Conservation (phyloP, 305 asterid genomes). For the Solanum hybrid region DNA sequence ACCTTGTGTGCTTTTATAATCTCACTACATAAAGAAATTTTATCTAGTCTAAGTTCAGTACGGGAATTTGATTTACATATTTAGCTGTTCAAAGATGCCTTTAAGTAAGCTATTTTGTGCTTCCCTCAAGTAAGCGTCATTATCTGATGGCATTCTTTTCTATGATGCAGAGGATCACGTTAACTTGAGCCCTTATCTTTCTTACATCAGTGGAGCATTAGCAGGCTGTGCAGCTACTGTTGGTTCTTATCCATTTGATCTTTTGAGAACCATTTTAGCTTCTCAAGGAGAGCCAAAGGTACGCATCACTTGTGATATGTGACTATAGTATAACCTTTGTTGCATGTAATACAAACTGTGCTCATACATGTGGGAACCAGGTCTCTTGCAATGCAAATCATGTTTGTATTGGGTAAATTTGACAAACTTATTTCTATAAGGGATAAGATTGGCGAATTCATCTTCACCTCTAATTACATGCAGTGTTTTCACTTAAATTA, state of each 20-base stretch:
- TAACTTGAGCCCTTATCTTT: slow-evolving; percentile 67
- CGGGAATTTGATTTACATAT: neutral
- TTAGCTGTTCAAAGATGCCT: neutral
- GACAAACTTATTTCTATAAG: neutral
- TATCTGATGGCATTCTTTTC: slow-evolving; percentile 6
- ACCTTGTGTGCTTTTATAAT: neutral
- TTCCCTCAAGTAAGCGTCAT: neutral
- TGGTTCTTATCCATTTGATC: slow-evolving; percentile 96
- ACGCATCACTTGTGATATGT: neutral
- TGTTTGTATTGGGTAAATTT: neutral
- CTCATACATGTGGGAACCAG: neutral
- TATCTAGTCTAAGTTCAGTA: neutral
- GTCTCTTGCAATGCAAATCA: neutral
- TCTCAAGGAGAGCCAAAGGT: slow-evolving; percentile 98
- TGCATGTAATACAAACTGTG: neutral
- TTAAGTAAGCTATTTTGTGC: neutral
- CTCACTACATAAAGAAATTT: neutral
- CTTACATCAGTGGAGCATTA: slow-evolving; percentile 78
- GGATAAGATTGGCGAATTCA: no score
- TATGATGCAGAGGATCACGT: slow-evolving; percentile 65
- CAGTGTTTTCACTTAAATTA: neutral
- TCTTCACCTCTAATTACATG: neutral
- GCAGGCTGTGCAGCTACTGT: slow-evolving; percentile 95
- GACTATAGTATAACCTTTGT: neutral
- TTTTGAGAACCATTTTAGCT: slow-evolving; percentile 85